Conservation (phyloP, 129 eudicot species). For the Ambrosia artemisiifolia region DNA sequence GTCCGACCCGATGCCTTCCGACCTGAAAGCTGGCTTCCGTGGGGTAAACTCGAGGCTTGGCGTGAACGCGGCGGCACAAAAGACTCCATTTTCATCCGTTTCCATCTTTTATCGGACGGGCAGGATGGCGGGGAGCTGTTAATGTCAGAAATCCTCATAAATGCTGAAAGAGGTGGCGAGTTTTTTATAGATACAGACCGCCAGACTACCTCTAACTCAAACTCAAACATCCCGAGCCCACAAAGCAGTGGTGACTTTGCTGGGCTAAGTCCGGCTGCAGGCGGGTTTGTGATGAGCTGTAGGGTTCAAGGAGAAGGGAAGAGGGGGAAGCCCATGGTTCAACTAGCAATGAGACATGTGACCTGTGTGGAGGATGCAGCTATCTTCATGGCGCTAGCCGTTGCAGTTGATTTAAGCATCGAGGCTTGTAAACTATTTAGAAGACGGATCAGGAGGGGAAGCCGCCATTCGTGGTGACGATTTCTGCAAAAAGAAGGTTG, state of each 20-base stretch:
- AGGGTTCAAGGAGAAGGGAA: slow-evolving; percentile 85
- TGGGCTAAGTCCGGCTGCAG: slow-evolving; percentile 54
- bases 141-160: slow-evolving; percentile 67
- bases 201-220: slow-evolving; percentile 52
- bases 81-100: slow-evolving; percentile 69
- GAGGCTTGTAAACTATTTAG: slow-evolving; percentile 82
- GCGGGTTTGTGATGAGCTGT: slow-evolving; percentile 91
- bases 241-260: slow-evolving; percentile 88
- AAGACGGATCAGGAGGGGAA: slow-evolving; percentile 52
- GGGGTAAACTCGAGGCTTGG: slow-evolving; percentile 98
- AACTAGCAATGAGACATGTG: slow-evolving; percentile 81
- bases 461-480: slow-evolving; percentile 77
- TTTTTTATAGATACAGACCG: slow-evolving; percentile 69
- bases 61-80: slow-evolving; percentile 74
- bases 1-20: slow-evolving; percentile 67
- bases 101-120: slow-evolving; percentile 70
- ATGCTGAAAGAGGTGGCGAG: slow-evolving; percentile 84
- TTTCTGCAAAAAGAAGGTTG: slow-evolving; percentile 8
- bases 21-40: slow-evolving; percentile 86
- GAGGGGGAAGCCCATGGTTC: slow-evolving; percentile 79
- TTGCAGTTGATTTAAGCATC: slow-evolving; percentile 85
- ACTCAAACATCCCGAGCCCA: slow-evolving; percentile 75
- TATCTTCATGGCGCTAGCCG: slow-evolving; percentile 87
- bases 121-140: slow-evolving; percentile 76
- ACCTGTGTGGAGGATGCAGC: slow-evolving; percentile 92